Base-by-base conservation (phyloP, 192 early-diverging fungal species). In the Backusella sp. region DNA sequence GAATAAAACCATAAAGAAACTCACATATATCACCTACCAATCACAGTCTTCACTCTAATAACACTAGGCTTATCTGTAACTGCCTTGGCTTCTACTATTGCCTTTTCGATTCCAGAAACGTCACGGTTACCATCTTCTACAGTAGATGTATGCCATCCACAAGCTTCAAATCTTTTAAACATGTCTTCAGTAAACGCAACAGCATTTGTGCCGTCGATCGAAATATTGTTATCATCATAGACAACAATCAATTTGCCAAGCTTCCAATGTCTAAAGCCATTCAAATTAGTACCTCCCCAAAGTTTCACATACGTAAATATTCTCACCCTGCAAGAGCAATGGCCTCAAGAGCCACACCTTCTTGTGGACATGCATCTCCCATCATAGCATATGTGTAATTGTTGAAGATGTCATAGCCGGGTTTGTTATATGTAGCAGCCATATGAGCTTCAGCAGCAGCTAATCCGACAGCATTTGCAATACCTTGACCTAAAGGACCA, bases 311-410 rank as follows among this genome's bases (percentile, higher is more conserved):
- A 21, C 11, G 17, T 49, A n/a, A 6, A 49, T 46, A n/a, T 34
- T 77, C 76, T 74, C 83, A 89, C 94, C 93, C 98, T 32, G 98
- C 98, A 37, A 99, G 88, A 21, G 96, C 95, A 74, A 87, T 86
- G 15, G 97, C 94, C 82, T 99, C 98, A 21, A 93, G 91, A 34
- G 91, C 82, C n/a, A 99, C 92, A 88, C 98, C 98, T 86, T 99
- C 98, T 87, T 99, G 98, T 75, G 98, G 79, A 86, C 98, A 99
- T 65, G 97, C 98, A 84, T 99, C 98, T 62, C 98, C 98, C 34
- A 88, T 73, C 73, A 99, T 91, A 34, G 86, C 84, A 65, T 90
- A 97, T 34, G 93, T 94, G 74, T 91, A 83, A 87, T 97, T 96
- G 81, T 93, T 86, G 71, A 99, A 87, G 14, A 99, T 77, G 11